Evolutionary conservation across 352 stramenopile species (phyloP).

Genomic region (Hyaloperonospora brassicae): DNA sequence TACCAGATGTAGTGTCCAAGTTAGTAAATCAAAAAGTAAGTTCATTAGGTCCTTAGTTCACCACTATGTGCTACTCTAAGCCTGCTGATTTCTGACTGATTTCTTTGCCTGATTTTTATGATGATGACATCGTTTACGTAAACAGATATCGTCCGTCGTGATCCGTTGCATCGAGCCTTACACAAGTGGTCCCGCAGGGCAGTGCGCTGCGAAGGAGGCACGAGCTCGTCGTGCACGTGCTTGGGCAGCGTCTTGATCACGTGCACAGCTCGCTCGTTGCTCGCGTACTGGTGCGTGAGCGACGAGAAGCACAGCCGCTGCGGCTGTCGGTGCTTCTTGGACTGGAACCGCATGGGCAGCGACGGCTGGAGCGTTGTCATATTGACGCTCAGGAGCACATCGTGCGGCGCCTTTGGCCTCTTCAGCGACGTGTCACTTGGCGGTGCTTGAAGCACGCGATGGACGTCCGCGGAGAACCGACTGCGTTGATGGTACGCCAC

Average conservation of each 20-base stretch:
- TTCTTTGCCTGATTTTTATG: no score
- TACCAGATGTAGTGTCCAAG: no score
- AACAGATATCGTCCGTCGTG: no score
- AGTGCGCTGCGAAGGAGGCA: slow-evolving; percentile 31
- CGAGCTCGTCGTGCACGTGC: slow-evolving; percentile 36
- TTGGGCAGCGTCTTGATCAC: slow-evolving; percentile 60
- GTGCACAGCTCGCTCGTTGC: slow-evolving; percentile 43
- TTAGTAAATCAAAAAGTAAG: no score
- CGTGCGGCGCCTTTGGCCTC: slow-evolving; percentile 15
- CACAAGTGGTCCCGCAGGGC: slow-evolving; percentile 34
- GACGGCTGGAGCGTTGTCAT: slow-evolving; percentile 22
- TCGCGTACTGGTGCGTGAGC: slow-evolving; percentile 38
- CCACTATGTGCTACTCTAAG: no score
- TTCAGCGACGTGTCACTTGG: slow-evolving; percentile 12
- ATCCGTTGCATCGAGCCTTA: no score
- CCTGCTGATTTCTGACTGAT: no score
- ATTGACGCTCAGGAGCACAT: slow-evolving; percentile 26
- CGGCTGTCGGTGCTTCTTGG: slow-evolving; percentile 29
- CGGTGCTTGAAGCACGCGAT: slow-evolving; percentile 19
- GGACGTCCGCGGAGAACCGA: slow-evolving; percentile 16
- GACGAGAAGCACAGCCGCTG: slow-evolving; percentile 42
- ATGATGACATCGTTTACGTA: no score
- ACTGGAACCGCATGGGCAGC: slow-evolving; percentile 15
- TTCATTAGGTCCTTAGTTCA: no score
- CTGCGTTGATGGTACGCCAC: slow-evolving; percentile 33